Evolutionary conservation across 495 filamentous ascomycete genomes (phyloP).

Genomic region (Penicillium dipodomyicola): DNA sequence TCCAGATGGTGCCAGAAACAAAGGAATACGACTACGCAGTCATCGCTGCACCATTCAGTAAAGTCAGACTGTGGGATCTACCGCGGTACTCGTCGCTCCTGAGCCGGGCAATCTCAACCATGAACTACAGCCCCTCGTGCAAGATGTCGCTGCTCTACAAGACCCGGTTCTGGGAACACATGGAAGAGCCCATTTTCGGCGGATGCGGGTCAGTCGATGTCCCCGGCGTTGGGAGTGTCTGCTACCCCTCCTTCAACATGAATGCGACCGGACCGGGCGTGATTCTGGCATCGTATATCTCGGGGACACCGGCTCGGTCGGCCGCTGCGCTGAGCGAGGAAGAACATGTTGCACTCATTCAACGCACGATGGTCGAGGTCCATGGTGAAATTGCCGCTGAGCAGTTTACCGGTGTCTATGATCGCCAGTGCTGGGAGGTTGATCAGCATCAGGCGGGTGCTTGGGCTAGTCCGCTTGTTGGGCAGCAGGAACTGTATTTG

Average conservation of each 20-base stretch:
- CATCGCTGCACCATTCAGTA: slow-evolving; percentile 60
- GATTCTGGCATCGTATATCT: slow-evolving; percentile 58
- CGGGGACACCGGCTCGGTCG: slow-evolving; percentile 43
- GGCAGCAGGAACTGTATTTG: slow-evolving; percentile 64
- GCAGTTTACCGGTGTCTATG: slow-evolving; percentile 58
- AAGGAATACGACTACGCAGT: slow-evolving; percentile 64
- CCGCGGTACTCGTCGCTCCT: slow-evolving; percentile 51
- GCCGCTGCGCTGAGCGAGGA: slow-evolving; percentile 44
- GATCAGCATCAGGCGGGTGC: slow-evolving; percentile 52
- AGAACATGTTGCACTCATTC: slow-evolving; percentile 55
- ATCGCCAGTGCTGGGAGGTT: slow-evolving; percentile 58
- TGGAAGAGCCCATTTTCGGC: slow-evolving; percentile 58
- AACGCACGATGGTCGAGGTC: slow-evolving; percentile 58
- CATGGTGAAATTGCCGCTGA: slow-evolving; percentile 56
- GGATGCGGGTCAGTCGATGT: slow-evolving; percentile 59
- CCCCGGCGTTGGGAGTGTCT: slow-evolving; percentile 55
- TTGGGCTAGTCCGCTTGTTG: slow-evolving; percentile 56
- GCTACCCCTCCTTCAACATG: slow-evolving; percentile 64
- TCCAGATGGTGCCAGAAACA: slow-evolving; percentile 42
- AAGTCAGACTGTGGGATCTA: slow-evolving; percentile 53
- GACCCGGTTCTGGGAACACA: slow-evolving; percentile 68
- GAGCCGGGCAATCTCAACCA: slow-evolving; percentile 56
- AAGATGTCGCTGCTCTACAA: slow-evolving; percentile 64
- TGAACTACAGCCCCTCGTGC: slow-evolving; percentile 59
- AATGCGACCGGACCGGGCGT: slow-evolving; percentile 61